A percentile compares a stretch with the other conserved stretches of the same genome.
These are phyloP conservation scores for Salvia miltiorrhiza DNA, from an alignment of 257 asterid genomes.

Conservation along the genomic window DNA sequence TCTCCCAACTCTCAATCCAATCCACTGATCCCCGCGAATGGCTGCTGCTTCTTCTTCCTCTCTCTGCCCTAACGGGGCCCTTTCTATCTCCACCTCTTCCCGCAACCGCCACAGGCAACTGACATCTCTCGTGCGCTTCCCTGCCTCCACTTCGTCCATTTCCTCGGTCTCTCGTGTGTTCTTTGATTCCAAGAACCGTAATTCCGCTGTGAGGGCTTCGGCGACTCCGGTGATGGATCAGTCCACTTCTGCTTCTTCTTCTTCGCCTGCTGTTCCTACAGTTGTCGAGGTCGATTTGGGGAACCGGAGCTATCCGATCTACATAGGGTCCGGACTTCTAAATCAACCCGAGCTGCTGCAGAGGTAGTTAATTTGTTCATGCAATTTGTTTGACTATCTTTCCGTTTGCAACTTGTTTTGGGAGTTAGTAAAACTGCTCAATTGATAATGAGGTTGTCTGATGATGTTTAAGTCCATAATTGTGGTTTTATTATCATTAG, in stretches of 20 bases:
- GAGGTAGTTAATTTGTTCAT: conserved; percentile 41
- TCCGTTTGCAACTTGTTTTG: background rate
- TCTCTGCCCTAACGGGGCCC: conserved; percentile 38
- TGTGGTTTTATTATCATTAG: background rate
- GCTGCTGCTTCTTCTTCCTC: conserved; percentile 54
- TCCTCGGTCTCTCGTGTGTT: conserved; percentile 27
- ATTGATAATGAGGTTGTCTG: background rate
- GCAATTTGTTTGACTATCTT: background rate
- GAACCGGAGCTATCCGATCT: conserved; percentile 93
- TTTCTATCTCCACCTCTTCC: conserved; percentile 30
- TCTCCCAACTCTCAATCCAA: background rate
- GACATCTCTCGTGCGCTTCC: conserved; percentile 36
- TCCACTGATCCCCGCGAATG: conserved; percentile 12
- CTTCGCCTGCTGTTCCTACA: conserved; percentile 47
- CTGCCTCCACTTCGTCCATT: conserved; percentile 26
- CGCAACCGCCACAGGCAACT: conserved; percentile 29
- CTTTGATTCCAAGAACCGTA: conserved; percentile 18
- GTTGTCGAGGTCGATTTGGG: conserved; percentile 92
- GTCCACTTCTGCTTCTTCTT: conserved; percentile 34
- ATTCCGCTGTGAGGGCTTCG: conserved; percentile 38
- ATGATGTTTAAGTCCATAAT: background rate
- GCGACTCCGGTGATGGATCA: conserved; percentile 67
- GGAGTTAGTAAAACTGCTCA: background rate
- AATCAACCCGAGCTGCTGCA: conserved; percentile 80
- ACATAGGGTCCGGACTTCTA: conserved; percentile 92